These are phyloP conservation scores for Cairneyella variabilis DNA, from an alignment of 495 filamentous ascomycete genomes.

Conservation along the genomic window DNA sequence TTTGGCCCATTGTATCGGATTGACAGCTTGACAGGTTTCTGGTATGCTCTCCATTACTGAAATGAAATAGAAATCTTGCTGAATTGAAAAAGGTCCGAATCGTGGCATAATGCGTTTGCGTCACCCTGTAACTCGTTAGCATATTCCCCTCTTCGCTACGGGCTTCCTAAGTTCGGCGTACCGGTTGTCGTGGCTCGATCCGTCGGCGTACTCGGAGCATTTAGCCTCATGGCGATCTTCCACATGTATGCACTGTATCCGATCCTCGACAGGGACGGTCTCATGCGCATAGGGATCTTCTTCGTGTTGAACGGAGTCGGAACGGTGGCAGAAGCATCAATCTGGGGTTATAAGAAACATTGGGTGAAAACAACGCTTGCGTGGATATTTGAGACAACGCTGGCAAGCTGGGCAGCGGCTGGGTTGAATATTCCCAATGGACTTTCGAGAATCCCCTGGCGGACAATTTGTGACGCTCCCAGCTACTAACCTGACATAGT, in stretches of 20 bases:
- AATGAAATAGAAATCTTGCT: constrained; percentile 5
- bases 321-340: constrained; percentile 28
- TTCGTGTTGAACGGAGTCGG: constrained; percentile 33
- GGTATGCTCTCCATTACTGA: constrained; percentile 11
- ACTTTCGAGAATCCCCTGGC: constrained; percentile 27
- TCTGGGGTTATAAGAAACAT: constrained; percentile 34
- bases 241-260: constrained; percentile 32
- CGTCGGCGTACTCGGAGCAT: constrained; percentile 30
- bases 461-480: constrained; percentile 28
- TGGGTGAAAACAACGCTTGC: constrained; percentile 28
- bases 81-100: constrained; percentile 26
- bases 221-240: constrained; percentile 33
- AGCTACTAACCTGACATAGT: too few relatives aligned
- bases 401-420: constrained; percentile 31
- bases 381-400: constrained; percentile 30
- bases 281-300: constrained; percentile 29
- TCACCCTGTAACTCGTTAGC: constrained; percentile 31
- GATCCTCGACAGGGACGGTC: constrained; percentile 23
- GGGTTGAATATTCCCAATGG: constrained; percentile 31
- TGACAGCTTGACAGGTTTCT: constrained; percentile 32
- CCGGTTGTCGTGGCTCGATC: constrained; percentile 25
- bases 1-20: constrained; percentile 35
- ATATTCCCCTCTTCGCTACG: constrained; percentile 26
- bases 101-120: constrained; percentile 37
- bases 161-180: constrained; percentile 26